phyloP scores from a whole-genome alignment of 2,329 filamentous ascomycete species.

The Zasmidium angulare region DNA sequence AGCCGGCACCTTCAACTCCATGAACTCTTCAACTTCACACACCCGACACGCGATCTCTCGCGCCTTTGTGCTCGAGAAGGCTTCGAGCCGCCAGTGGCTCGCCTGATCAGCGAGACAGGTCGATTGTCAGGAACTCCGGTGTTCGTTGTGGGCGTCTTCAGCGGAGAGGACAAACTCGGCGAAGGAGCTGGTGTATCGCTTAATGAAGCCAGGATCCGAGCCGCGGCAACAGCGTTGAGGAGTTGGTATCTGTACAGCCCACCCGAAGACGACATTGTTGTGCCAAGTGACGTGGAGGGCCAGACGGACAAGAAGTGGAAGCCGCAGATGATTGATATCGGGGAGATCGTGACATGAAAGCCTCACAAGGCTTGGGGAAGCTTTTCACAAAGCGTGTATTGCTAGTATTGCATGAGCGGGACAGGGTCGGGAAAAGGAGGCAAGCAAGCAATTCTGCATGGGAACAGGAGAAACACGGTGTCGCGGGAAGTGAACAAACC shows the following conservation, averaged over 20 bases:
- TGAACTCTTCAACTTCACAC: conserved; percentile 77
- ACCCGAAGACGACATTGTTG: conserved; percentile 48
- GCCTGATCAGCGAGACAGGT: conserved; percentile 88
- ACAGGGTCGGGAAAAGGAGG: not conserved
- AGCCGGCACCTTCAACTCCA: conserved; percentile 51
- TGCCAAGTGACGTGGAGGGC: conserved; percentile 50
- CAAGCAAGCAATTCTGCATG: not conserved
- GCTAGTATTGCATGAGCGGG: not conserved
- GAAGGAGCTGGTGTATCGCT: conserved; percentile 82
- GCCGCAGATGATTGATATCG: conserved; percentile 58
- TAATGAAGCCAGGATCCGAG: conserved; percentile 73
- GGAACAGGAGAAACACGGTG: not conserved
- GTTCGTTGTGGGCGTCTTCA: conserved; percentile 91
- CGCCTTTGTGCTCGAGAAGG: conserved; percentile 83
- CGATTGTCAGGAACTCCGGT: conserved; percentile 81
- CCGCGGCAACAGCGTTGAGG: conserved; percentile 83
- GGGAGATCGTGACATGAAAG: conserved; percentile 51
- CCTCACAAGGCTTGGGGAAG: not conserved
- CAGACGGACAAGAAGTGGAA: conserved; percentile 44
- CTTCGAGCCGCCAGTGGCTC: conserved; percentile 82
- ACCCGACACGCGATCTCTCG: conserved; percentile 79
- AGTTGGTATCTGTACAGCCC: conserved; percentile 96
- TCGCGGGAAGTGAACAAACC: not conserved
- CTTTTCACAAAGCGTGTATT: not conserved
- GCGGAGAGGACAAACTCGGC: conserved; percentile 84